Conservation (phyloP, 2,329 filamentous ascomycete genomes). For the Triangularia verruculosa region DNA sequence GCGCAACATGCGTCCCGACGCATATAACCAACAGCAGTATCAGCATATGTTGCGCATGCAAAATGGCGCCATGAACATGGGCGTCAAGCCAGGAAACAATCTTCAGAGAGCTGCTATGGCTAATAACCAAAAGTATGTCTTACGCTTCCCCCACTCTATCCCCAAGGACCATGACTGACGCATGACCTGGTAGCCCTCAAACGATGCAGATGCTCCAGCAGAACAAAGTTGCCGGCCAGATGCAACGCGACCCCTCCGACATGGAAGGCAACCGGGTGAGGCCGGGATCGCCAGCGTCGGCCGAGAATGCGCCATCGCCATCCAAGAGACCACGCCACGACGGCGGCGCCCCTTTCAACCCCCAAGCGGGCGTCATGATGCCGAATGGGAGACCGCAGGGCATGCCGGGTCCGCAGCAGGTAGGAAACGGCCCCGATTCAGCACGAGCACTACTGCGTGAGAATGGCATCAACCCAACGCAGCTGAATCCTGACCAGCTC, state of each 20-base stretch:
- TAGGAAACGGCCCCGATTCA: conserved; percentile 51
- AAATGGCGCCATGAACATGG: conserved; percentile 58
- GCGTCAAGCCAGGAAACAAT: conserved; percentile 57
- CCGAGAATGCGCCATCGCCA: conserved; percentile 86
- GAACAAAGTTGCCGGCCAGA: conserved; percentile 61
- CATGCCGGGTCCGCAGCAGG: conserved; percentile 70
- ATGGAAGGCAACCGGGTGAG: conserved; percentile 82
- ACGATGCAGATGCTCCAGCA: conserved; percentile 70
- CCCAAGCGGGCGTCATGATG: conserved; percentile 67
- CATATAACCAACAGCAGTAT: conserved; percentile 50
- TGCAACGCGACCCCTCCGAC: conserved; percentile 83
- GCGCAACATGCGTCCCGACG: conserved; percentile 64
- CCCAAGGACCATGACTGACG: neutral
- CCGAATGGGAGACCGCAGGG: conserved; percentile 71
- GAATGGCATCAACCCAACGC: conserved; percentile 72
- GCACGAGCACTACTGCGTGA: conserved; percentile 60
- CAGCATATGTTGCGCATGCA: conserved; percentile 68
- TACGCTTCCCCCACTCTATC: neutral
- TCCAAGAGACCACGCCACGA: conserved; percentile 86
- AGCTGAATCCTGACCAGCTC: conserved; percentile 74
- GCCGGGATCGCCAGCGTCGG: conserved; percentile 75
- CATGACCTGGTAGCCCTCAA: conserved; percentile 52
- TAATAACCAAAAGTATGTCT: conserved; percentile 69
- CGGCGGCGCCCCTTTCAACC: conserved; percentile 69
- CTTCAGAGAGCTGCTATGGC: conserved; percentile 74